Percentiles rank a stretch among this genome's conserved stretches.
These are phyloP conservation scores for Aspergillus aculeatus DNA, from an alignment of 2,329 filamentous ascomycete genomes.

Conservation along the genomic window DNA sequence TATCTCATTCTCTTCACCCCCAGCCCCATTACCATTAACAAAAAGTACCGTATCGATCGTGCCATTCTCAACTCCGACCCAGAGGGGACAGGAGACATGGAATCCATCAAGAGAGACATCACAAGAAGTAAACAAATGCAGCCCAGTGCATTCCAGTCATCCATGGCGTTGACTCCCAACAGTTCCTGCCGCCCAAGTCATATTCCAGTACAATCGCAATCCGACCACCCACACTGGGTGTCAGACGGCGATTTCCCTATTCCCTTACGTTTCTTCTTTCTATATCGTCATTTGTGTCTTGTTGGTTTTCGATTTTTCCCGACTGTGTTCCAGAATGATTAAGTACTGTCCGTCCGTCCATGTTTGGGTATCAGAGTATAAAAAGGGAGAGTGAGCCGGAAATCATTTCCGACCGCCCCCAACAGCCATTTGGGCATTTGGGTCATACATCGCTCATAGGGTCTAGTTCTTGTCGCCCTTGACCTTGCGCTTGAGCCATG, in stretches of 20 bases:
- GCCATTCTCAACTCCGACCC: conserved; percentile 1
- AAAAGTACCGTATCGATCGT: not conserved
- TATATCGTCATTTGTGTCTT: conserved; percentile 2
- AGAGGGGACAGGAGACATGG: not conserved
- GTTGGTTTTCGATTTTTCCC: conserved; percentile 1
- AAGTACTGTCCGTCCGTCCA: conserved; percentile 5
- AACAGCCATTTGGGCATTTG: not conserved
- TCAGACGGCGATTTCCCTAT: not conserved
- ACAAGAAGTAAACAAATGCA: conserved; percentile 5
- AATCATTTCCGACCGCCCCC: not conserved
- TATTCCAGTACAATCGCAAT: conserved; percentile 16
- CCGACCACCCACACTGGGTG: not conserved
- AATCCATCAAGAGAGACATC: not conserved
- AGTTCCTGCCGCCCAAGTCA: conserved; percentile 11
- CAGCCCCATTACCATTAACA: conserved; percentile 7
- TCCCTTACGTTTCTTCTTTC: not conserved
- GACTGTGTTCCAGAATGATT: not conserved
- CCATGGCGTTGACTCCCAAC: conserved; percentile 6
- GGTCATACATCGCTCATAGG: not conserved
- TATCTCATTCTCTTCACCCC: not conserved
- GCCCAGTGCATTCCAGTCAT: conserved; percentile 7
- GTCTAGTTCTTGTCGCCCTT: conserved; percentile 16
- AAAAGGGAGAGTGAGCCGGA: not conserved
- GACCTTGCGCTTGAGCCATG: conserved; percentile 32
- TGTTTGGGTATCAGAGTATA: conserved; percentile 18